phyloP scores from a whole-genome alignment of 345 rosid species.

The Schrenkiella parvula region DNA sequence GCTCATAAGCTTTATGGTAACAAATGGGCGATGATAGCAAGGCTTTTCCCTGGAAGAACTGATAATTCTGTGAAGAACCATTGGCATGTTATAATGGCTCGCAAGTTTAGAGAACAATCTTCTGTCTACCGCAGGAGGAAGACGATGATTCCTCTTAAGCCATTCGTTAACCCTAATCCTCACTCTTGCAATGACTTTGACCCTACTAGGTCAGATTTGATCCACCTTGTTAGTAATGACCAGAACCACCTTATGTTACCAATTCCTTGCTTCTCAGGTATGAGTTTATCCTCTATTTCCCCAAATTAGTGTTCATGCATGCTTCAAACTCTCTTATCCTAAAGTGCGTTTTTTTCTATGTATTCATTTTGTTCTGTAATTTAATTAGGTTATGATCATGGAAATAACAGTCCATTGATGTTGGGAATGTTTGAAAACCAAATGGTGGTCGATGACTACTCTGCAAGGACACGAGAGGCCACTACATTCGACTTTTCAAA shows the following conservation, averaged over 20 bases:
- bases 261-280: conserved; percentile 30
- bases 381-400: conserved; percentile 21
- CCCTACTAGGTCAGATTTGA: conserved; percentile 6
- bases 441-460: conserved; percentile 10
- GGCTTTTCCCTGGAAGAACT: conserved; percentile 40
- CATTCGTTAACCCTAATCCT: conserved; percentile 4
- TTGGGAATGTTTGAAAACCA: conserved; percentile 17
- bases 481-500: neutral
- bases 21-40: conserved; percentile 41
- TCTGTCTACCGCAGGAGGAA: conserved; percentile 27
- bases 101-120: conserved; percentile 35
- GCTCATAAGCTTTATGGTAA: conserved; percentile 37
- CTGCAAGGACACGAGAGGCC: conserved; percentile 4
- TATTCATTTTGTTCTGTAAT: neutral
- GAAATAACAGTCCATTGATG: conserved; percentile 9
- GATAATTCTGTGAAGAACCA: conserved; percentile 41
- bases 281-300: conserved; percentile 4
- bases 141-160: conserved; percentile 14
- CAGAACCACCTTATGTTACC: conserved; percentile 13
- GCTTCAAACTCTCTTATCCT: neutral
- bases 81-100: conserved; percentile 40
- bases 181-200: neutral
- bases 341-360: neutral
- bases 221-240: conserved; percentile 14
- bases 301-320: neutral